Conservation (phyloP, 2,329 filamentous ascomycete genomes). For the Fusarium succisae region DNA sequence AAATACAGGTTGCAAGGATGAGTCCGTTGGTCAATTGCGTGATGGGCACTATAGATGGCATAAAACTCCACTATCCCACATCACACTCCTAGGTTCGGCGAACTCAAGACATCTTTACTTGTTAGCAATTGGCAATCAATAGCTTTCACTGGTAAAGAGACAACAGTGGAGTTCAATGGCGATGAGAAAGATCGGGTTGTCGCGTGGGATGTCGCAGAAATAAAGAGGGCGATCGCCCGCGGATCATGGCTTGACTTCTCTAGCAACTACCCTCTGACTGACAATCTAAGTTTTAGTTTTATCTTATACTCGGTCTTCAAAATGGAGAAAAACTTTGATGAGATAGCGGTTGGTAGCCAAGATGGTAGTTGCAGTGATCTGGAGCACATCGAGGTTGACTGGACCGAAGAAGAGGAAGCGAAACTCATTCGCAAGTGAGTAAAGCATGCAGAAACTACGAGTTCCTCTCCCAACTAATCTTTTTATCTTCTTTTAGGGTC, state of each 20-base stretch:
- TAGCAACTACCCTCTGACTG: neutral
- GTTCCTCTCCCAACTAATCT: no score
- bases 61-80: constrained; percentile 12
- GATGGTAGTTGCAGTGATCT: constrained; percentile 18
- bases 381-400: constrained; percentile 36
- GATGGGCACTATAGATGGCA: constrained; percentile 16
- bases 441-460: neutral
- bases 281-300: neutral
- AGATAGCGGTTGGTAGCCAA: constrained; percentile 6
- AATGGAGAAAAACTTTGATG: constrained; percentile 31
- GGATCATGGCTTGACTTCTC: neutral
- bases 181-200: neutral
- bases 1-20: neutral
- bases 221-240: neutral
- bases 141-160: neutral
- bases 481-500: constrained; percentile 44
- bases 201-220: neutral
- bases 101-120: neutral
- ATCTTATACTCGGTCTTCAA: neutral
- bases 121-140: neutral
- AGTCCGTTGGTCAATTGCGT: constrained; percentile 20
- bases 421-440: constrained; percentile 43
- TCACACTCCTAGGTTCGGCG: neutral
- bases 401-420: constrained; percentile 43
- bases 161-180: neutral